A percentile compares a stretch with the other conserved stretches of the same genome.
phyloP scores from a whole-genome alignment of 192 early-diverging fungal genomes.

The Backusella morwellensis region DNA sequence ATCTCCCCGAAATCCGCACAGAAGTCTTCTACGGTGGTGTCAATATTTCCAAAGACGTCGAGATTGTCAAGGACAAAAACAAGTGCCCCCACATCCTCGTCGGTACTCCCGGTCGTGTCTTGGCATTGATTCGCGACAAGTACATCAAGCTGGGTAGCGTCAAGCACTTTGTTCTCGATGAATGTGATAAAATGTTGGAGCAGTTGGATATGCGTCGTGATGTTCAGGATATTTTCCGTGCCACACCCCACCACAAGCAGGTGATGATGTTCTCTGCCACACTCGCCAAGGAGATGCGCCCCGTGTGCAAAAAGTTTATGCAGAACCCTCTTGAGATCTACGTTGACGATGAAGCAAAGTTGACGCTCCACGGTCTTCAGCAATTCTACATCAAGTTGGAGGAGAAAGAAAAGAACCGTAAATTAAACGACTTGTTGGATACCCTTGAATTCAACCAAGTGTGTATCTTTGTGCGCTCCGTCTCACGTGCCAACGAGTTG shows the following conservation, averaged over 20 bases:
- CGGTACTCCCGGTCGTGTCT: constrained; percentile 94
- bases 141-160: constrained; percentile 76
- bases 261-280: constrained; percentile 99
- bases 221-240: constrained; percentile 94
- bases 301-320: constrained; percentile 98
- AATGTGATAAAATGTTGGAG: constrained; percentile 98
- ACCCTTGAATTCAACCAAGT: constrained; percentile 98
- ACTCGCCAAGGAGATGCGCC: constrained; percentile 87
- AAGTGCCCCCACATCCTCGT: constrained; percentile 97
- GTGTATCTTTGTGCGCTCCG: constrained; percentile 94
- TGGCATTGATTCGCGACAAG: constrained; percentile 84
- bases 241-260: constrained; percentile 96
- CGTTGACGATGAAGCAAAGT: constrained; percentile 97
- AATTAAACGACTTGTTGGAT: constrained; percentile 91
- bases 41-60: constrained; percentile 72
- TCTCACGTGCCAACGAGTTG: constrained; percentile 81
- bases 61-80: constrained; percentile 75
- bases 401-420: constrained; percentile 90
- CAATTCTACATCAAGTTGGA: constrained; percentile 89
- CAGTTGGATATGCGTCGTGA: constrained; percentile 94
- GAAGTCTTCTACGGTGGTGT: constrained; percentile 94
- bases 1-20: constrained; percentile 88
- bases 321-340: constrained; percentile 96
- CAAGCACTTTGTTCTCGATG: constrained; percentile 98
- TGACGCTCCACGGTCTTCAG: constrained; percentile 95